phyloP scores from a whole-genome alignment of 2,329 filamentous ascomycete species.

The Gnomoniopsis smithogilvyi region DNA sequence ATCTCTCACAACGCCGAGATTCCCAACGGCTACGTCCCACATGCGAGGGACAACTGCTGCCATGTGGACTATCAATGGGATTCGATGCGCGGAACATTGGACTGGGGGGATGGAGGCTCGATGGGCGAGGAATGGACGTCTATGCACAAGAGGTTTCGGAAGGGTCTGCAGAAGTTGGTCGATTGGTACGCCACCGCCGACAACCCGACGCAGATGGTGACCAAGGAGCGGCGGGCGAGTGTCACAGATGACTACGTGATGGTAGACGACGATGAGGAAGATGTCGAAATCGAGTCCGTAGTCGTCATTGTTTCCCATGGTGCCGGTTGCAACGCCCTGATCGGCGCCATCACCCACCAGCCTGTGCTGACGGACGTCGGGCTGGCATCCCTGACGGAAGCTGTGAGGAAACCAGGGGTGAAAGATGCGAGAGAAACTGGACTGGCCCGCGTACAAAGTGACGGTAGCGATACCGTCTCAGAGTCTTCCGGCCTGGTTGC shows the following conservation, averaged over 20 bases:
- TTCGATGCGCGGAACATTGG: constrained; percentile 72
- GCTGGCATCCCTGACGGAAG: constrained; percentile 89
- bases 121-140: constrained; percentile 92
- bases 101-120: constrained; percentile 84
- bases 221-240: constrained; percentile 35
- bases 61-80: constrained; percentile 96
- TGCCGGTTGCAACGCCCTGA: constrained; percentile 91
- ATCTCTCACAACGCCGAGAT: constrained; percentile 78
- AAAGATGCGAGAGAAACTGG: constrained; percentile 24
- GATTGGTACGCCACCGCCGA: constrained; percentile 72
- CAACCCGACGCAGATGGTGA: constrained; percentile 48
- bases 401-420: constrained; percentile 56
- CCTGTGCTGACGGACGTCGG: constrained; percentile 88
- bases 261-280: constrained; percentile 43
- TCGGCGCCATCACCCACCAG: constrained; percentile 87
- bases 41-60: constrained; percentile 83
- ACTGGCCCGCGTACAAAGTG: constrained; percentile 22
- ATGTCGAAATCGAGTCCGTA: constrained; percentile 70
- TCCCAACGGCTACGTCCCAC: constrained; percentile 81
- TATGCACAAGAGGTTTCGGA: constrained; percentile 89
- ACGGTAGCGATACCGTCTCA: constrained; percentile 13
- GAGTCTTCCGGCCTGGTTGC: constrained; percentile 33
- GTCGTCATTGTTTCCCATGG: constrained; percentile 90
- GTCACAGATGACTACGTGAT: constrained; percentile 32
- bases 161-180: constrained; percentile 73